Evolutionary conservation across 805 yeast genomes (phyloP).

Genomic region (Myxozyma sirexii): DNA sequence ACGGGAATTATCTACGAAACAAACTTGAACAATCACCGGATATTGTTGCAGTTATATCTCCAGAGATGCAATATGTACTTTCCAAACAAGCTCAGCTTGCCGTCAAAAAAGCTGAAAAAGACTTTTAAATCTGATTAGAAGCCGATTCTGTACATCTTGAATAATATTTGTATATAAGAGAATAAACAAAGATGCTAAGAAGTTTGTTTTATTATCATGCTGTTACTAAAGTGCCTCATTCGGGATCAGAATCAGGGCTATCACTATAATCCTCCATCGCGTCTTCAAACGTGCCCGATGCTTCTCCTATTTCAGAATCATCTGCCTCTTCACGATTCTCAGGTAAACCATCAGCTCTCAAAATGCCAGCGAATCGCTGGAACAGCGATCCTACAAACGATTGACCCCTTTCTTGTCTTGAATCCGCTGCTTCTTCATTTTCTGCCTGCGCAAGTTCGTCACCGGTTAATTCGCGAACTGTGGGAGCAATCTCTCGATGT

Average conservation of each 20-base stretch:
- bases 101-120: too few species aligned
- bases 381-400: background rate
- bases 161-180: background rate
- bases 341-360: background rate
- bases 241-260: too few species aligned
- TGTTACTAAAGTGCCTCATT: background rate
- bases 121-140: too few species aligned
- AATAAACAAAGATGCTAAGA: background rate
- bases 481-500: background rate
- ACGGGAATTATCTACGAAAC: background rate
- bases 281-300: background rate
- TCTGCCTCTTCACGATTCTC: conserved; percentile 3
- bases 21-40: background rate
- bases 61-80: background rate
- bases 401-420: background rate
- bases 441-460: conserved; percentile 3
- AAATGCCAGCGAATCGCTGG: background rate
- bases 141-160: background rate
- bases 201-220: background rate
- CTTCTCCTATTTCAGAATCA: conserved; percentile 1
- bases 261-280: background rate
- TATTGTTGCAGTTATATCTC: background rate
- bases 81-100: background rate
- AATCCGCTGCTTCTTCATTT: background rate
- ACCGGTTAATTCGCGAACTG: background rate